Conservation (phyloP, 495 filamentous ascomycete species). For the Tuber melanosporum region DNA sequence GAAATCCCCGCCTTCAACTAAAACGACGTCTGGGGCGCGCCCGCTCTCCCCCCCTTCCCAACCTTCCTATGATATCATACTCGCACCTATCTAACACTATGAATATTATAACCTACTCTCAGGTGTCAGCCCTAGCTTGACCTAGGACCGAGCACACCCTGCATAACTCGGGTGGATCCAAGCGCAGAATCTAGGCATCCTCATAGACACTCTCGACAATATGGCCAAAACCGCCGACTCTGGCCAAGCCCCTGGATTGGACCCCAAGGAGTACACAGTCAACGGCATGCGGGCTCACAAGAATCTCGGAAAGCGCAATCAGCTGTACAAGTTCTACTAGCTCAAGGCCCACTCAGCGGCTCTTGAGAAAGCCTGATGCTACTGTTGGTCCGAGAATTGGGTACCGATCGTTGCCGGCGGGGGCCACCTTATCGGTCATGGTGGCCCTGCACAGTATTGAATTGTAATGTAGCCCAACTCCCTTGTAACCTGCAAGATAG, state of each 20-base stretch:
- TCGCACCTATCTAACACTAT: not conserved
- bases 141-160: conserved; percentile 54
- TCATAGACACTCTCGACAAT: conserved; percentile 28
- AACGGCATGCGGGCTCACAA: conserved; percentile 31
- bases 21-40: conserved; percentile 50
- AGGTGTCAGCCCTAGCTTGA: conserved; percentile 52
- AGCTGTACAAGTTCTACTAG: conserved; percentile 27
- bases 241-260: conserved; percentile 25
- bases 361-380: not conserved
- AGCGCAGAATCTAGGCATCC: conserved; percentile 28
- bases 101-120: not conserved
- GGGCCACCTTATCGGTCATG: not conserved
- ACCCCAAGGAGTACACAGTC: conserved; percentile 21
- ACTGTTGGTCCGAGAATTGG: not conserved
- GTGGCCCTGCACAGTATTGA: not conserved
- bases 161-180: conserved; percentile 51
- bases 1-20: conserved; percentile 54
- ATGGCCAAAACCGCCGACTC: conserved; percentile 25
- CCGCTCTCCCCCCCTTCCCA: conserved; percentile 43
- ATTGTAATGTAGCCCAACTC: not conserved
- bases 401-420: not conserved
- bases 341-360: conserved; percentile 14
- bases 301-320: conserved; percentile 22
- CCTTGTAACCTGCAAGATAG: not conserved
- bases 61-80: no score